These are phyloP conservation scores for Erysimum cheiranthoides DNA, from an alignment of 345 rosid species.

Conservation along the genomic window DNA sequence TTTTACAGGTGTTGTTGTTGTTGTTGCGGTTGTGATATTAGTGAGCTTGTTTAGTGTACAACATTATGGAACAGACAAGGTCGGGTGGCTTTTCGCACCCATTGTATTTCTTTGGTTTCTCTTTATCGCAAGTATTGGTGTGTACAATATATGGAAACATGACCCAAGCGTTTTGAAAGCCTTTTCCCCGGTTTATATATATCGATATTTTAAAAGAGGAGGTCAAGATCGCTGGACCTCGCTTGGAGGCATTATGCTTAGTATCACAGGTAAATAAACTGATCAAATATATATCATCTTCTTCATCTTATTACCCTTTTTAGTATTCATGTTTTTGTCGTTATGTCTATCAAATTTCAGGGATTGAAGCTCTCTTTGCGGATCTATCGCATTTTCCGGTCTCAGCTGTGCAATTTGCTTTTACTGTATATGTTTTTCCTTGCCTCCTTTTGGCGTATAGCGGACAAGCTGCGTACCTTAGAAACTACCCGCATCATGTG, in stretches of 20 bases:
- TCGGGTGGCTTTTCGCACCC: slow-evolving; percentile 97
- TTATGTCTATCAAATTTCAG: slow-evolving; percentile 49
- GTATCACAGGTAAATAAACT: slow-evolving; percentile 73
- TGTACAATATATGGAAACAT: slow-evolving; percentile 76
- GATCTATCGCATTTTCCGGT: slow-evolving; percentile 93
- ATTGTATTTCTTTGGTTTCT: slow-evolving; percentile 91
- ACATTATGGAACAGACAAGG: slow-evolving; percentile 86
- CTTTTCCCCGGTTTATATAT: slow-evolving; percentile 79
- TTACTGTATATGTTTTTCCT: slow-evolving; percentile 84
- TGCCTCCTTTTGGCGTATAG: slow-evolving; percentile 92
- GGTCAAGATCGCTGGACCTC: slow-evolving; percentile 82
- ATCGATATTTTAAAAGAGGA: slow-evolving; percentile 73
- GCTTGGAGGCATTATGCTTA: slow-evolving; percentile 91
- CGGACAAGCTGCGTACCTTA: slow-evolving; percentile 97
- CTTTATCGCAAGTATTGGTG: slow-evolving; percentile 80
- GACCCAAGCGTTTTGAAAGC: slow-evolving; percentile 80
- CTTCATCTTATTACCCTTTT: neutral
- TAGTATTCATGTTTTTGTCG: slow-evolving; percentile 12
- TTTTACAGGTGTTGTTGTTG: slow-evolving; percentile 71
- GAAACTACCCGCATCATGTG: slow-evolving; percentile 64
- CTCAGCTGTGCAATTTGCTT: slow-evolving; percentile 82
- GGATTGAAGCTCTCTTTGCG: slow-evolving; percentile 96
- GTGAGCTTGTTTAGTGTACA: slow-evolving; percentile 88
- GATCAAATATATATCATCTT: neutral
- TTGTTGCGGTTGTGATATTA: slow-evolving; percentile 83